Evolutionary conservation across 1,139 yeast species (phyloP).

Genomic region (Candida pseudoviswanathii): DNA sequence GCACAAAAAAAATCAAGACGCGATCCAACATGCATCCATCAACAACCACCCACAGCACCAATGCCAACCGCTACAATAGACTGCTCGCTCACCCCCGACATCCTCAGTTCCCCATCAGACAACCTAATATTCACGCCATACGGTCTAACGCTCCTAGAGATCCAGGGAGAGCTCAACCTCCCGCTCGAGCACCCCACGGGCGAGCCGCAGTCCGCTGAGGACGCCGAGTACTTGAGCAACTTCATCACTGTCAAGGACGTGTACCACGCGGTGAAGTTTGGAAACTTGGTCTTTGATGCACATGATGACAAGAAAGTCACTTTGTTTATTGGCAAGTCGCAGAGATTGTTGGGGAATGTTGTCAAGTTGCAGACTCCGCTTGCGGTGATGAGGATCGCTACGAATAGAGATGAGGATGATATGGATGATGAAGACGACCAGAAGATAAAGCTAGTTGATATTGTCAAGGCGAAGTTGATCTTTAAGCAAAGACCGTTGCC

Average conservation of each 20-base stretch:
- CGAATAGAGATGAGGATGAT: slow-evolving; percentile 21
- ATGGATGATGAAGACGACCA: slow-evolving; percentile 15
- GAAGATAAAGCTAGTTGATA: slow-evolving; percentile 54
- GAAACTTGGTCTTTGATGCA: slow-evolving; percentile 54
- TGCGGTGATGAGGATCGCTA: slow-evolving; percentile 54
- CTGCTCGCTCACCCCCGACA: slow-evolving; percentile 27
- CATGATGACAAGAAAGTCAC: slow-evolving; percentile 49
- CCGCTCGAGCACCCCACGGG: slow-evolving; percentile 43
- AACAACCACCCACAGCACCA: background rate
- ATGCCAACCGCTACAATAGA: slow-evolving; percentile 34
- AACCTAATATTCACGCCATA: slow-evolving; percentile 49
- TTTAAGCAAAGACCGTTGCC: slow-evolving; percentile 73
- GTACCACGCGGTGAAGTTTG: slow-evolving; percentile 58
- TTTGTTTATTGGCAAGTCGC: slow-evolving; percentile 65
- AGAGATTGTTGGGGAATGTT: slow-evolving; percentile 60
- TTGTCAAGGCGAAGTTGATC: slow-evolving; percentile 56
- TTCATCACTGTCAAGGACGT: slow-evolving; percentile 39
- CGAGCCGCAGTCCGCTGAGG: slow-evolving; percentile 18
- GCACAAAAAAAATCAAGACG: background rate
- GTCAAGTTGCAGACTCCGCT: slow-evolving; percentile 61
- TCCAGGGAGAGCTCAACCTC: slow-evolving; percentile 68
- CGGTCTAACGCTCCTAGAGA: slow-evolving; percentile 64
- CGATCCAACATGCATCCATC: background rate
- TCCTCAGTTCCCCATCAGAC: slow-evolving; percentile 18
- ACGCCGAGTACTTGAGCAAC: slow-evolving; percentile 26